Base-by-base conservation (phyloP, 192 early-diverging fungal genomes). In the Dispira simplex region DNA sequence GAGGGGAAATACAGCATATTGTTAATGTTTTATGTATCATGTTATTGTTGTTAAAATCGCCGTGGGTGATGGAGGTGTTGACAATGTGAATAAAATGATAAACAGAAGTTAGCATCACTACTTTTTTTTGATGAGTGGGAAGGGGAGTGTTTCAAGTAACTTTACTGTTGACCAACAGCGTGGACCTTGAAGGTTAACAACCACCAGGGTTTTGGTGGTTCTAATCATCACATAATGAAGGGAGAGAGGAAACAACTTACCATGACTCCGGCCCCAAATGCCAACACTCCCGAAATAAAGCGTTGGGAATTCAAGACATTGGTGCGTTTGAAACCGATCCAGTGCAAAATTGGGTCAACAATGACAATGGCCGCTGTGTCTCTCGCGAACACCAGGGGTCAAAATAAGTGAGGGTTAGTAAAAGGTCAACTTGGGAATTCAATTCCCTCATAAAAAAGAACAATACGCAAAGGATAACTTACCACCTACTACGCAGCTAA, bases 401-500 rank as follows among this genome's bases (percentile, higher is more conserved):
- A 18, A 10, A 21, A 3, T 10, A 51, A 51, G 48, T 10, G 10
- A 53, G 18, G 51, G 51, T n/a, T 39, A 39, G 32, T 39, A 39
- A 39, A 39, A 39, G 32, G 18, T 11, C 51, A n/a, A 0, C 51
- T 20, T 18, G 20, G 18, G 3, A 25, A 18, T 20, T 18, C 18
- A 20, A n/a, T n/a, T n/a, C n/a, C 48, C 8, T n/a, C 18, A 11
- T 20, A 9, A n/a, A 11, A 53, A 9, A 53, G 18, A 11, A 26
- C 0, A n/a, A 11, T 26, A 53, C 51, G 3, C 21, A 20, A 53
- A 58, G 26, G 27, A 26, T 63, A 14, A 58, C 53, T 21, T 75
- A 54, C 55, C 49, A 64, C 51, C 51, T 25, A 18, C 51, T 25
- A 53, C 26, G 51, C 51, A 53, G 51, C 21, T 26, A 3, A 53